phyloP scores from a whole-genome alignment of 1,139 yeast genomes.

The Scheffersomyces stambukii region DNA sequence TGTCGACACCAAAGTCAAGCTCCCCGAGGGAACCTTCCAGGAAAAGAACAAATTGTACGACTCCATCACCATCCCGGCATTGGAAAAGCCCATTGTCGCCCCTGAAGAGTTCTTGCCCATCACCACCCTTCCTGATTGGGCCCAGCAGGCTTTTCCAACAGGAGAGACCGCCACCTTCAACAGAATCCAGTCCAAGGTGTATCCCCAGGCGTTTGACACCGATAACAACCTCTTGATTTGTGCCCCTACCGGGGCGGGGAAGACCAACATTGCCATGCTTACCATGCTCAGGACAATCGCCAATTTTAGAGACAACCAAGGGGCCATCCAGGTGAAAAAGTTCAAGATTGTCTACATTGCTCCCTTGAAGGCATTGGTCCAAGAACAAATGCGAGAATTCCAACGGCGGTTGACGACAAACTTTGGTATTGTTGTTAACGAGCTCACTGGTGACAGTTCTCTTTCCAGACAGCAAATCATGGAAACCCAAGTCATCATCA shows the following conservation, averaged over 20 bases:
- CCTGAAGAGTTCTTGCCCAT: conserved; percentile 56
- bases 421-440: conserved; percentile 73
- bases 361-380: conserved; percentile 91
- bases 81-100: conserved; percentile 51
- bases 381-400: conserved; percentile 90
- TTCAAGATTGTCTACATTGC: conserved; percentile 89
- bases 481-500: conserved; percentile 79
- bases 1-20: conserved; percentile 62
- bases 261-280: conserved; percentile 90
- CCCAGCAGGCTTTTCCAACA: conserved; percentile 69
- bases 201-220: conserved; percentile 65
- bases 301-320: conserved; percentile 46
- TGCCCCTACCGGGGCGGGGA: conserved; percentile 99
- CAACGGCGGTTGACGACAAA: conserved; percentile 58
- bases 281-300: conserved; percentile 62
- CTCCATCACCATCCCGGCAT: conserved; percentile 77
- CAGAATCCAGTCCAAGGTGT: conserved; percentile 79
- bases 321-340: conserved; percentile 46
- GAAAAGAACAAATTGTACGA: conserved; percentile 73
- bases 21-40: conserved; percentile 84
- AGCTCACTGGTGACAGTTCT: conserved; percentile 87
- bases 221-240: conserved; percentile 78
- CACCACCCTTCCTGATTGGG: conserved; percentile 74
- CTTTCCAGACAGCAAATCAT: conserved; percentile 73
- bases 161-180: conserved; percentile 67